Base-by-base conservation (phyloP, 345 rosid genomes). In the Aquilaria yunnanensis region DNA sequence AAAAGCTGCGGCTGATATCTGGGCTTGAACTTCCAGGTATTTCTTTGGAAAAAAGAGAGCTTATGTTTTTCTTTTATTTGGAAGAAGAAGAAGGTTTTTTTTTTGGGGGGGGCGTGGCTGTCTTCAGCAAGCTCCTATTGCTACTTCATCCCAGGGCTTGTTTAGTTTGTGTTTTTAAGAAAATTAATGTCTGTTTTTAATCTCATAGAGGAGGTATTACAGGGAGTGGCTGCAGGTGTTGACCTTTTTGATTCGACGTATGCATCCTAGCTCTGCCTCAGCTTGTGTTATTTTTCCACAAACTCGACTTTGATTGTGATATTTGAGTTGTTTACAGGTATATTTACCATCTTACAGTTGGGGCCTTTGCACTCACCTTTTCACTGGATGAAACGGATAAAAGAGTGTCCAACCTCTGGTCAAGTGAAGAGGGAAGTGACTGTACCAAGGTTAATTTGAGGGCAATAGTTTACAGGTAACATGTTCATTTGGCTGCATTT, bases 21-120 rank as follows among this genome's bases (percentile, higher is more conserved):
- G 96, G 96, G 47, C 87, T 88, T 68, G 89, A 79, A 64, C 72
- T 83, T 16, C 92, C 89, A 74, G 89, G 96, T 83, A 78, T 56
- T 37, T 37, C 43, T 9, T 37, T 37, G 43, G 43, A 1, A 9
- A 37, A 37, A 9, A 37, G 14, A 30, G 30, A 46, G 51, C 51
- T 56, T 50, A 51, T 43, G 14, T 33, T 56, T 34, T 64, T 45
- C 4, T 30, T 55, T 55, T 34, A 9, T 32, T 11, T 67, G 8
- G 13, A 12, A 6, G 23, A 16, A 2, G 4, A 10, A 12, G 4
- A 13, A 41, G 13, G 14, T 37, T 56, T 41, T 9, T 4, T 4
- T 12, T 29, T 59, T 59, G 34, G 60, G 60, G 7, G 23, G 47
- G 16, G 12, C 4, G 4, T 12, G 11, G 33, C 1, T 57, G 11